phyloP scores from a whole-genome alignment of 306 rosid genomes.

The Quillaja saponaria region DNA sequence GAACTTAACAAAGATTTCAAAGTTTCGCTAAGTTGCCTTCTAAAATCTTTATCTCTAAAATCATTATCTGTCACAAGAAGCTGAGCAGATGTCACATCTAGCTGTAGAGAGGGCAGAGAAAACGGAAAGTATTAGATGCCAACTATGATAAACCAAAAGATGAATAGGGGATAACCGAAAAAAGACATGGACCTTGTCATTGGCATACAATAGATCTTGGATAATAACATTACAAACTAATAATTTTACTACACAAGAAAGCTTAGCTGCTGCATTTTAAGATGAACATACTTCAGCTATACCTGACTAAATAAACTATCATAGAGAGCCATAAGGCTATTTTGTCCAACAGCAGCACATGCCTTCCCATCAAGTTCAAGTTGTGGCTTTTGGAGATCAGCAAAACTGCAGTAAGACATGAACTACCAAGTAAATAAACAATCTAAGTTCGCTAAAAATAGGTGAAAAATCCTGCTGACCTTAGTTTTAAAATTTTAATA shows the following conservation, averaged over 20 bases:
- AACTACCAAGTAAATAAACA: slow-evolving; percentile 18
- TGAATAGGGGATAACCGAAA: slow-evolving; percentile 10
- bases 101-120: slow-evolving; percentile 52
- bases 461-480: background rate
- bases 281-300: slow-evolving; percentile 8
- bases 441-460: slow-evolving; percentile 11
- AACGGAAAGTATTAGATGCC: slow-evolving; percentile 23
- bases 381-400: slow-evolving; percentile 97
- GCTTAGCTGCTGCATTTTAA: background rate
- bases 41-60: slow-evolving; percentile 88
- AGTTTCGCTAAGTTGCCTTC: slow-evolving; percentile 81
- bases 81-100: slow-evolving; percentile 92
- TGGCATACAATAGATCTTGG: background rate
- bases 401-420: slow-evolving; percentile 58
- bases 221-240: background rate
- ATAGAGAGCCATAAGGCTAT: slow-evolving; percentile 87
- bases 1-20: slow-evolving; percentile 65
- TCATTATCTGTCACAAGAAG: slow-evolving; percentile 94
- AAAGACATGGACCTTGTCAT: background rate
- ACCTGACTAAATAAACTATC: slow-evolving; percentile 92
- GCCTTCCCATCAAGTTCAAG: slow-evolving; percentile 96
- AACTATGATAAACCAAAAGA: slow-evolving; percentile 9
- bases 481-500: background rate
- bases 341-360: slow-evolving; percentile 98
- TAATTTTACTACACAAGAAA: background rate